phyloP scores from a whole-genome alignment of 768 basidiomycete genomes.

The Lyophyllum atratum region DNA sequence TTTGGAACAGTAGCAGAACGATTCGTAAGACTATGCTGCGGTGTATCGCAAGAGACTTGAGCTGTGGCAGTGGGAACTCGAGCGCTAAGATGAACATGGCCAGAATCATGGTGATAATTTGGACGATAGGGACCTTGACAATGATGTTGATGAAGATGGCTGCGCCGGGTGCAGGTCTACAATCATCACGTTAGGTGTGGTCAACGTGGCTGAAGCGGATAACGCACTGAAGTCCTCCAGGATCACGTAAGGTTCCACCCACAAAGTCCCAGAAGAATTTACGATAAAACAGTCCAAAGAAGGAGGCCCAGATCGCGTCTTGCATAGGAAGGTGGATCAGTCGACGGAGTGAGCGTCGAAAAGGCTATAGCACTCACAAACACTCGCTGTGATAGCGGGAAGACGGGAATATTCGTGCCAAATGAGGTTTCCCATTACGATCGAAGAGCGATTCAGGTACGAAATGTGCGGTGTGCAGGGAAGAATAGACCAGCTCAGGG shows the following conservation, averaged over 20 bases:
- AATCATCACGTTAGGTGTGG: neutral
- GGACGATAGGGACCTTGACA: conserved; percentile 77
- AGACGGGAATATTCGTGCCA: conserved; percentile 80
- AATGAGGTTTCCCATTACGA: conserved; percentile 74
- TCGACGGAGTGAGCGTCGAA: neutral
- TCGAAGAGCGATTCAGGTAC: neutral
- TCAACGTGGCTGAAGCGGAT: neutral
- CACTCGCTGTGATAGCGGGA: conserved; percentile 65
- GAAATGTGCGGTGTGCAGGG: conserved; percentile 9
- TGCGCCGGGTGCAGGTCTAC: conserved; percentile 62
- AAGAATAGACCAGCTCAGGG: conserved; percentile 17
- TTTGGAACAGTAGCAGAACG: conserved; percentile 63
- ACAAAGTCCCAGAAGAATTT: conserved; percentile 98
- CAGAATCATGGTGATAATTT: conserved; percentile 63
- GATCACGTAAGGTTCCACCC: conserved; percentile 75
- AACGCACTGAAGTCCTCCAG: conserved; percentile 79
- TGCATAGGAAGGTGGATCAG: conserved; percentile 10
- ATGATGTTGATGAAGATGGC: conserved; percentile 72
- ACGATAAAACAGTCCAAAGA: conserved; percentile 82
- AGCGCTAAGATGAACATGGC: conserved; percentile 61
- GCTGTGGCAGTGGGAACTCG: conserved; percentile 68
- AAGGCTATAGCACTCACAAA: conserved; percentile 55
- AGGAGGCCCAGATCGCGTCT: conserved; percentile 82
- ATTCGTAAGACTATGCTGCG: conserved; percentile 67
- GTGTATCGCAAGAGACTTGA: conserved; percentile 58